These are phyloP conservation scores for Dactylellina haptotyla DNA, from an alignment of 2,329 filamentous ascomycete genomes.

Conservation along the genomic window DNA sequence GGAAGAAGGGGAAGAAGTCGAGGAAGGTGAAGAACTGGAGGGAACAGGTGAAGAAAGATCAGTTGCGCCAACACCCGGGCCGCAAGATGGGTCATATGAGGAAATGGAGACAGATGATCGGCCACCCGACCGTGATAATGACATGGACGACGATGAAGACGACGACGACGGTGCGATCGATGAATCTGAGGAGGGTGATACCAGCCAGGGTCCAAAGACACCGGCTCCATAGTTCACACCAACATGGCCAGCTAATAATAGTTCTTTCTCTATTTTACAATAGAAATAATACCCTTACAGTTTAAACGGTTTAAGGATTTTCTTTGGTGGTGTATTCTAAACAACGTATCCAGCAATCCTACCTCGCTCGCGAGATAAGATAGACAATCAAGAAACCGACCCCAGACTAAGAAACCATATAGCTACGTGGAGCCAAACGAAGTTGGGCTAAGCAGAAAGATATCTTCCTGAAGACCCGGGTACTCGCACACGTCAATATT, in stretches of 20 bases:
- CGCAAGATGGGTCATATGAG: conserved; percentile 35
- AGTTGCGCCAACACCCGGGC: conserved; percentile 31
- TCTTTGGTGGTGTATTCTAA: too few species aligned
- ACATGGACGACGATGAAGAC: conserved; percentile 51
- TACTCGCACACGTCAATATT: too few species aligned
- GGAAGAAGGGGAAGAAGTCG: conserved; percentile 44
- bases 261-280: background rate
- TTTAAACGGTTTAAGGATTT: too few species aligned
- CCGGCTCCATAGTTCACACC: background rate
- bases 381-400: too few species aligned
- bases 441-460: too few species aligned
- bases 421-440: too few species aligned
- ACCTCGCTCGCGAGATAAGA: too few species aligned
- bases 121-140: conserved; percentile 46
- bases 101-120: conserved; percentile 52
- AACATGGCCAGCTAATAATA: background rate
- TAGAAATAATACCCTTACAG: too few species aligned
- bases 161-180: conserved; percentile 55
- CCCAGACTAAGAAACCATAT: too few species aligned
- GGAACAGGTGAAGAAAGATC: conserved; percentile 9
- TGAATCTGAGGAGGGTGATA: conserved; percentile 4
- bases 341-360: too few species aligned
- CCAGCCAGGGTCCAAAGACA: background rate
- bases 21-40: conserved; percentile 50
- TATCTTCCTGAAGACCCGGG: too few species aligned